Conservation (phyloP, 2,329 filamentous ascomycete species). For the Colletotrichum tamarilloi region DNA sequence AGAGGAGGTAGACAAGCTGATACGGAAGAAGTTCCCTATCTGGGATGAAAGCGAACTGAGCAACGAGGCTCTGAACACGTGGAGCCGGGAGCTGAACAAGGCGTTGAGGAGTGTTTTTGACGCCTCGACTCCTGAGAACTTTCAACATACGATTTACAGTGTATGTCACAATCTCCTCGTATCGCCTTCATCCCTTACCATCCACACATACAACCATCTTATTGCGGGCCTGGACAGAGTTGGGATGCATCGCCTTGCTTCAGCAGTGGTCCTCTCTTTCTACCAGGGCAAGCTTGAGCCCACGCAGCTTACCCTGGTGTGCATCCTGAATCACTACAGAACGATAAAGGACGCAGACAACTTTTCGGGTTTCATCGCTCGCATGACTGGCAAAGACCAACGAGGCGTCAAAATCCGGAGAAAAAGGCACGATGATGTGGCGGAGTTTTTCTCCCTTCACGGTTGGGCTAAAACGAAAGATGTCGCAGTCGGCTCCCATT, state of each 20-base stretch:
- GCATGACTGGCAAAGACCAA: constrained; percentile 56
- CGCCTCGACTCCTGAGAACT: neutral
- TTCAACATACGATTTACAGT: constrained; percentile 46
- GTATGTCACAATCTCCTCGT: constrained; percentile 76
- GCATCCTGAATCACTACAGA: constrained; percentile 63
- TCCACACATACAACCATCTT: constrained; percentile 78
- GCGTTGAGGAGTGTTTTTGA: constrained; percentile 18
- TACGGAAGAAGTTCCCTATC: constrained; percentile 3
- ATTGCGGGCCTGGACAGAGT: constrained; percentile 72
- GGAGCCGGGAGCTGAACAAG: constrained; percentile 21
- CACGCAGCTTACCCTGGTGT: constrained; percentile 60
- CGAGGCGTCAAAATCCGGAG: constrained; percentile 53
- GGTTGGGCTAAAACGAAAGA: constrained; percentile 43
- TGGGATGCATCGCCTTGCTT: constrained; percentile 60
- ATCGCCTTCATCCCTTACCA: constrained; percentile 69
- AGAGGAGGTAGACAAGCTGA: constrained; percentile 28
- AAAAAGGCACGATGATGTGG: constrained; percentile 46
- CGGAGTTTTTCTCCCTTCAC: constrained; percentile 40
- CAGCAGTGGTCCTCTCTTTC: constrained; percentile 64
- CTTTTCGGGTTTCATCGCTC: constrained; percentile 57
- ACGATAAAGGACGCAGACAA: constrained; percentile 51
- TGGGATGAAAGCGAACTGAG: neutral
- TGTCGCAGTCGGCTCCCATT: constrained; percentile 45
- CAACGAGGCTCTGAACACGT: neutral
- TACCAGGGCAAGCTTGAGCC: constrained; percentile 57